These are phyloP conservation scores for Stemphylium lycopersici DNA, from an alignment of 2,329 filamentous ascomycete genomes.

Conservation along the genomic window DNA sequence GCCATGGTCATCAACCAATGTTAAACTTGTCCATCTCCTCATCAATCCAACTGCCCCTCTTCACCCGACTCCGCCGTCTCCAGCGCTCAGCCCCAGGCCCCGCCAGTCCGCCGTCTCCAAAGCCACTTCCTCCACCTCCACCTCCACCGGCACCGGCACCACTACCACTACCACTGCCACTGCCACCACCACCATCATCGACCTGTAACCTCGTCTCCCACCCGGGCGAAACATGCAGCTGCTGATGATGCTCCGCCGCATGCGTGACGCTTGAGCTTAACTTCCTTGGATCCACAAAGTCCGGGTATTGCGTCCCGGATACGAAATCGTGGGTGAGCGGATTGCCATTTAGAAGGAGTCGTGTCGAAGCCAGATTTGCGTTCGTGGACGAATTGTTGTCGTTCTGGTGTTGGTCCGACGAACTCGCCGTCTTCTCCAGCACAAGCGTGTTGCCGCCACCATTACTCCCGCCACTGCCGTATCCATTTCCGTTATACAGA, in stretches of 20 bases:
- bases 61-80: conserved; percentile 23
- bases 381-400: not conserved
- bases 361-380: too few species aligned
- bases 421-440: conserved; percentile 26
- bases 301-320: conserved; percentile 24
- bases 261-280: conserved; percentile 32
- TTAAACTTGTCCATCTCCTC: conserved; percentile 45
- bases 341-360: not conserved
- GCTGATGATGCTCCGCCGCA: conserved; percentile 14
- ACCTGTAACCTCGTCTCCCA: not conserved
- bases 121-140: conserved; percentile 9
- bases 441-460: conserved; percentile 15
- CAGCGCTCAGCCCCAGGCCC: conserved; percentile 23
- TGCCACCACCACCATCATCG: conserved; percentile 11
- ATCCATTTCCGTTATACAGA: not conserved
- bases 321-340: conserved; percentile 12
- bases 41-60: conserved; percentile 40
- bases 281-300: conserved; percentile 37
- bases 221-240: not conserved
- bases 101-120: too few species aligned
- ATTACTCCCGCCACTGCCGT: conserved; percentile 1
- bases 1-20: conserved; percentile 41
- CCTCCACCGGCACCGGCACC: conserved; percentile 15
- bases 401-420: conserved; percentile 3
- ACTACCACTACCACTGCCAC: conserved; percentile 4